Base-by-base conservation (phyloP, 164 flowering plant genomes). In the Vitis riparia region DNA sequence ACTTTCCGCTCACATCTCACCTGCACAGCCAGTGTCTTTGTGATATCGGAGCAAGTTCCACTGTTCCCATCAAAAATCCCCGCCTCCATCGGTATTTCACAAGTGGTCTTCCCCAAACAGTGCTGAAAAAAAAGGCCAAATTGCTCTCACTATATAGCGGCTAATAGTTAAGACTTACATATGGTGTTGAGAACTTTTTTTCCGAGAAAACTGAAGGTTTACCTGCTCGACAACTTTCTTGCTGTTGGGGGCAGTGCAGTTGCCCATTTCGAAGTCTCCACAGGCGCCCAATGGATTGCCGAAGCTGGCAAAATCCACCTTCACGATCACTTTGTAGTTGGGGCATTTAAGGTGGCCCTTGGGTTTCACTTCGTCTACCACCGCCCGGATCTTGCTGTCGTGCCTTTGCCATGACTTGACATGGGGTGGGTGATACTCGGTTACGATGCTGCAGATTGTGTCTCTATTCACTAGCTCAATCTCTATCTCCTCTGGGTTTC, bases 251-350 rank as follows among this genome's bases (percentile, higher is more conserved):
- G 89, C 63, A 55, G 67, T 66, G 78, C 99, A 95, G 27, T 62
- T 78, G 17, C 93, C 94, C 1, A 16, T 9, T 0, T 14, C 27
- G 71, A 69, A 89, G 67, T 8, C 53, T 29, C 99, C 95, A 67
- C 99, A 92, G 23, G 65, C 62, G 2, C 99, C 99, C 1, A 11
- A 0, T 48, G 95, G 87, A 62, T 87, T 63, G 3, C 97, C 98
- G 48, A 76, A 95, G 83, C 93, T 86, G 1, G 94, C 97, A 57
- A 91, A 93, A 1, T 93, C 86, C 2, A 94, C 81, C 0, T 51
- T 50, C 8, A 30, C 51, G 9, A 94, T 81, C 50, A 80, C 75
- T 60, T 89, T 87, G 57, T 76, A 44, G 61, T 78, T 71, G 14
- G 93, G 86, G 57, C 99, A 94, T 32, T 70, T 78, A 47, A 92